These are phyloP conservation scores for Neopestalotiopsis rosae DNA, from an alignment of 2,329 filamentous ascomycete genomes.

Conservation along the genomic window DNA sequence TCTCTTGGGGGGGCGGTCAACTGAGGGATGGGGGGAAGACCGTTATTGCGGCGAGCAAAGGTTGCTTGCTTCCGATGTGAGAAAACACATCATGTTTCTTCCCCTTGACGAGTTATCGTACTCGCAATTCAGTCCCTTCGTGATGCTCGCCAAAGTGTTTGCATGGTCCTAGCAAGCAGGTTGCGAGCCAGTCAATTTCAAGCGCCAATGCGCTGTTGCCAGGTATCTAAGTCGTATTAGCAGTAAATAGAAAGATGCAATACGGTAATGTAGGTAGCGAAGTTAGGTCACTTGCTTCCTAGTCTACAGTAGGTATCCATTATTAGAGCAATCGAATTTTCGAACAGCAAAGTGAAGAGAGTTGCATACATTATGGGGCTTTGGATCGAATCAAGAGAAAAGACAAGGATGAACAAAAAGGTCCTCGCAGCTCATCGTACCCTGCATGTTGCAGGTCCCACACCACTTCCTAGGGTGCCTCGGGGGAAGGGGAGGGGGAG, in stretches of 20 bases:
- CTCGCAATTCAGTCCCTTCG: not conserved
- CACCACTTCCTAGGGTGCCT: not conserved
- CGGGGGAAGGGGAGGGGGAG: no score
- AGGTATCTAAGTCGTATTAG: no score
- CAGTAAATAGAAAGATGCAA: no score
- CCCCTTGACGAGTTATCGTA: not conserved
- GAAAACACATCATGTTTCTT: not conserved
- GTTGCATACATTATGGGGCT: not conserved
- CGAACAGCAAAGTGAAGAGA: not conserved
- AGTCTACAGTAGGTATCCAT: no score
- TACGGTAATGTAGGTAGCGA: no score
- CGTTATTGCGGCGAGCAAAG: not conserved
- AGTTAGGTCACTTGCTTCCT: no score
- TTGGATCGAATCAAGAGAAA: not conserved
- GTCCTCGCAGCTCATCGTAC: not conserved
- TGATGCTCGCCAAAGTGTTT: no score
- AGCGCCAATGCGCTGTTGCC: no score
- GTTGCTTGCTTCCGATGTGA: not conserved
- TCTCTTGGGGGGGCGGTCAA: not conserved
- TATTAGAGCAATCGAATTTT: no score
- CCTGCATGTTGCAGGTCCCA: constrained; percentile 1
- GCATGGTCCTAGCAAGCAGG: no score
- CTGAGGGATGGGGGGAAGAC: not conserved
- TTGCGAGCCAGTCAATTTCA: no score
- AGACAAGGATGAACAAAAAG: constrained; percentile 1